Base-by-base conservation (phyloP, 495 filamentous ascomycete genomes). In the Aspergillus kassunensis region DNA sequence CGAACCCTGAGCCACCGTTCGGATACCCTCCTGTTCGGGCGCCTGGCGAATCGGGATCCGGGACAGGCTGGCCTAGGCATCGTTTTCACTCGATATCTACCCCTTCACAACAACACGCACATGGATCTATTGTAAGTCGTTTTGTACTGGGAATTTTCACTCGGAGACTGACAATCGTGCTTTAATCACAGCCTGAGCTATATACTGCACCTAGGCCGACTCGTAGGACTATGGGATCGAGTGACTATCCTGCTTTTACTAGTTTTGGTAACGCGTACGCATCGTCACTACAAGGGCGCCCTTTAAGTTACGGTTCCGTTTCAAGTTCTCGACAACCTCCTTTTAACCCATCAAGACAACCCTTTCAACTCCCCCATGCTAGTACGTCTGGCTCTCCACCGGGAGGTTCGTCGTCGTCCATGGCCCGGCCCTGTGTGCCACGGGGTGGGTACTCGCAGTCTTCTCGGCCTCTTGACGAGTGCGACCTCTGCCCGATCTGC, bases 401-500 rank as follows among this genome's bases (percentile, higher is more conserved):
- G 13, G 19, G 12, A 8, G 31, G n/a, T 13, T 27, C 53, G 10
- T 37, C n/a, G 39, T 27, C 53, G 23, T 54, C 53, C 5, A 20
- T 47, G 4, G 40, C 39, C 6, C 41, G 46, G 12, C 9, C 56
- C 34, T 61, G 42, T 49, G 59, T 18, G 42, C 64, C 55, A 58
- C 61, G 45, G 49, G 50, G 39, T 54, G 62, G 23, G 60, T 62
- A 23, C 64, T 52, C 53, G 10, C 61, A 64, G 15, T 21, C 62
- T 31, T 30, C 57, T 68, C 16, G 60, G 70, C 25, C 21, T 27
- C 73, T 89, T 7, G 71, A 79, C 15, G 92, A 97, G 61, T 87
- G 89, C 55, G 93, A 97, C 66, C 82, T 92, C 50, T 98, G 93
- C 62, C 91, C 91, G 4, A 83, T 97, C 47, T 98, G 93, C 59